Evolutionary conservation across 164 flowering plant genomes (phyloP).

Genomic region (Magnolia sinica): DNA sequence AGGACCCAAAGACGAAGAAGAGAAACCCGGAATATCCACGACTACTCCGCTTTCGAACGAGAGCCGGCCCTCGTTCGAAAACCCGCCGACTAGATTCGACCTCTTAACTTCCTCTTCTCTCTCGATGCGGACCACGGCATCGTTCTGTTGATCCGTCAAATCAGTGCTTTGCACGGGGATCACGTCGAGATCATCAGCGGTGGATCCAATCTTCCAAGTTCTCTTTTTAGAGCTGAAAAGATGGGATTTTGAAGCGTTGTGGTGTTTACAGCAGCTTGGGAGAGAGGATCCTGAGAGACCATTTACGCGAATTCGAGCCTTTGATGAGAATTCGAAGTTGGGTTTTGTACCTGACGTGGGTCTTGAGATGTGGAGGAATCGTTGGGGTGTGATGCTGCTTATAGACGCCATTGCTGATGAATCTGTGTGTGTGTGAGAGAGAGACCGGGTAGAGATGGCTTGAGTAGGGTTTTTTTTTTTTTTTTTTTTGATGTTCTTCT

Average conservation of each 20-base stretch:
- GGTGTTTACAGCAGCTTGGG: slow-evolving; percentile 5
- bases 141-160: slow-evolving; percentile 50
- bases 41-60: slow-evolving; percentile 45
- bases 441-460: neutral
- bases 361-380: slow-evolving; percentile 26
- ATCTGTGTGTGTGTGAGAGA: neutral
- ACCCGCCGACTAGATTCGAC: slow-evolving; percentile 37
- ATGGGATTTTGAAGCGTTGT: slow-evolving; percentile 3
- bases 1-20: slow-evolving; percentile 27
- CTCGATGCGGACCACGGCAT: slow-evolving; percentile 34
- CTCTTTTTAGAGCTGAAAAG: slow-evolving; percentile 25
- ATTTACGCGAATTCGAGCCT: slow-evolving; percentile 3
- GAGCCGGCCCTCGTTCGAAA: slow-evolving; percentile 49
- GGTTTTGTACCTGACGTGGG: slow-evolving; percentile 18
- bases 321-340: slow-evolving; percentile 10
- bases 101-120: slow-evolving; percentile 23
- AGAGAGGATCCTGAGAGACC: slow-evolving; percentile 20
- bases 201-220: slow-evolving; percentile 22
- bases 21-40: neutral
- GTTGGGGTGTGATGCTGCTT: slow-evolving; percentile 33
- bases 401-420: slow-evolving; percentile 39
- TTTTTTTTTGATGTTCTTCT: no score
- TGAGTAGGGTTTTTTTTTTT: no score
- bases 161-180: slow-evolving; percentile 68
- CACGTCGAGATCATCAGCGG: slow-evolving; percentile 51